Base-by-base conservation (phyloP, 768 basidiomycete genomes). In the Amanita phalloides region DNA sequence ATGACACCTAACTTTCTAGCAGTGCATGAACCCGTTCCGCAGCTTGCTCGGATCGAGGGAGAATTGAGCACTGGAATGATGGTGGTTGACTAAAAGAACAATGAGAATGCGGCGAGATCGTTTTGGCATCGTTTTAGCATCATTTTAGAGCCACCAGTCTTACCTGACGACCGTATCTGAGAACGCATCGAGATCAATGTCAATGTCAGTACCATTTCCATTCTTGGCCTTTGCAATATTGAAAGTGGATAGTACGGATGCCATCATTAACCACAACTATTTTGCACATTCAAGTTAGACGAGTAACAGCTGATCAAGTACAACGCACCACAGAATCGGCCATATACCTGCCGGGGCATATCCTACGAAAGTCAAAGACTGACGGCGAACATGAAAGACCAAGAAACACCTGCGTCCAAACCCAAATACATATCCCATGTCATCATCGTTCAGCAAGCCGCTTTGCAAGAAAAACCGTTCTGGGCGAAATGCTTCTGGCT, bases 381-480 rank as follows among this genome's bases (percentile, higher is more conserved):
- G 32, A 32, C 10, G 10, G 10, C 3, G 32, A 10, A 11, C 10
- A 10, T 6, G 9, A 32, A 32, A 32, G 32, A 11, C 32, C 32
- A 11, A 11, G 32, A 45, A 55, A 9, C 39, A 63, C 67, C 68
- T 57, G 53, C 68, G 60, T 14, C 67, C 68, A 53, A 68, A 68
- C 2, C 66, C 68, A 51, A 68, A 68, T 7, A 56, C 46, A n/a
- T 63, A 55, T 21, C 53, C 33, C 14, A 48, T 44, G 42, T 57
- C 54, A 42, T 61, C 48, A 3, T 38, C 48, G 33, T 37, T 26
- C 9, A 49, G 37, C 14, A 11, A 38, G 3, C 48, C 48, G 25
- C 30, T 25, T 6, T 21, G 6, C 7, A 13, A 26, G 21, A 49
- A 39, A 25, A 49, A 49, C 26, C 48, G 36, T 38, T 49, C 48